phyloP scores from a whole-genome alignment of 257 asterid species.

The Scutellaria minor region DNA sequence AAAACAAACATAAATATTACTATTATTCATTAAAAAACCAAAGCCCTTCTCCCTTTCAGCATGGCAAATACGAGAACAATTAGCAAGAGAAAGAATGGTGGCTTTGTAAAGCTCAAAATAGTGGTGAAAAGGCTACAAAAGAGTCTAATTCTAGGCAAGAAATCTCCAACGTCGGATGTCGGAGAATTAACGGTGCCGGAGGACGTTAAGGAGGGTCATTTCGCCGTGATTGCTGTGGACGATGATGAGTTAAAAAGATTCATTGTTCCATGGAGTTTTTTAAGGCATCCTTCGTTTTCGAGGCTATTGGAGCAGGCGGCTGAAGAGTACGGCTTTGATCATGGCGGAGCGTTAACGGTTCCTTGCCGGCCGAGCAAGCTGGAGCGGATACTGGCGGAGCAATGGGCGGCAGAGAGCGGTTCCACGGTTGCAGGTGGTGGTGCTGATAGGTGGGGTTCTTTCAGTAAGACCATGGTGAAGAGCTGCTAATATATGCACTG shows the following conservation, averaged over 20 bases:
- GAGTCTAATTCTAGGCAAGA: constrained; percentile 49
- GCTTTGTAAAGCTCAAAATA: constrained; percentile 52
- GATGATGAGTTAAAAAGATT: constrained; percentile 57
- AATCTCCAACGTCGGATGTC: constrained; percentile 28
- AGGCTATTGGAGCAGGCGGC: constrained; percentile 70
- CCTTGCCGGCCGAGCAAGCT: constrained; percentile 58
- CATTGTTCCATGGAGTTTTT: constrained; percentile 61
- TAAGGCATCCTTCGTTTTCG: constrained; percentile 62
- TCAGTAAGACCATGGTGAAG: constrained; percentile 34
- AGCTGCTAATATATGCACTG: constrained; percentile 28
- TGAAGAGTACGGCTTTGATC: constrained; percentile 80
- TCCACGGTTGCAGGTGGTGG: constrained; percentile 10
- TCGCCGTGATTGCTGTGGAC: constrained; percentile 46
- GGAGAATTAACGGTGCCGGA: constrained; percentile 45
- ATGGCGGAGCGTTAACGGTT: constrained; percentile 62
- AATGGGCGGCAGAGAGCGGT: constrained; percentile 28
- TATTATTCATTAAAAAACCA: neutral
- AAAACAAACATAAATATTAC: neutral
- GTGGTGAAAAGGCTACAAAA: constrained; percentile 60
- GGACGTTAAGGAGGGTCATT: constrained; percentile 57
- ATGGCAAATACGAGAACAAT: constrained; percentile 35
- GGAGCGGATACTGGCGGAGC: constrained; percentile 43
- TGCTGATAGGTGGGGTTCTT: constrained; percentile 32
- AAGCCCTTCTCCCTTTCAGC: neutral
- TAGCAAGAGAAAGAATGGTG: constrained; percentile 35